phyloP scores from a whole-genome alignment of 2,329 filamentous ascomycete genomes.

The Calonectria henricotiae region DNA sequence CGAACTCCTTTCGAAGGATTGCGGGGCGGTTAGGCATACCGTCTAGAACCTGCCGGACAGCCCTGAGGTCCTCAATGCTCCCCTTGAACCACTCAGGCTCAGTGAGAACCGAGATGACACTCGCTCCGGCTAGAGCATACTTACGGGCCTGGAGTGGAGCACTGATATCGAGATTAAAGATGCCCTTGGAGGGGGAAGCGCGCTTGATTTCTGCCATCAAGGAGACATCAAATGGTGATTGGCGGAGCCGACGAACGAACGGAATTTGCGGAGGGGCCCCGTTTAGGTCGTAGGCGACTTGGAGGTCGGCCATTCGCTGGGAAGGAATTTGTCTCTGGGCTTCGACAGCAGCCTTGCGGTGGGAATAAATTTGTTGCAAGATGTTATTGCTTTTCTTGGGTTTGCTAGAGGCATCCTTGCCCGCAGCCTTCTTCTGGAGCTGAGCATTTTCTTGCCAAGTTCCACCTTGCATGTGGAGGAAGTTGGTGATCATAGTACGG shows the following conservation, averaged over 20 bases:
- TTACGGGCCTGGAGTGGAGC: conserved; percentile 91
- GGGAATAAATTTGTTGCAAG: conserved; percentile 90
- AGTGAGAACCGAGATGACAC: conserved; percentile 97
- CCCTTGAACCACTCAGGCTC: conserved; percentile 99
- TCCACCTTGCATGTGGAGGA: conserved; percentile 88
- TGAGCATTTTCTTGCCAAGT: conserved; percentile 89
- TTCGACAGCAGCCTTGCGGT: conserved; percentile 82
- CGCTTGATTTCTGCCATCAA: conserved; percentile 98
- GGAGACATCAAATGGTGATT: conserved; percentile 90
- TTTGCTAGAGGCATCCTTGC: conserved; percentile 52
- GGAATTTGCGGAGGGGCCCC: conserved; percentile 88
- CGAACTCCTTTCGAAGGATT: conserved; percentile 94
- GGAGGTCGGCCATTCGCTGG: conserved; percentile 85
- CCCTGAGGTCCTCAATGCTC: conserved; percentile 91
- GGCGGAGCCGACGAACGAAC: conserved; percentile 83
- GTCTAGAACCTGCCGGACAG: conserved; percentile 89
- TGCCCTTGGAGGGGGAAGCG: conserved; percentile 95
- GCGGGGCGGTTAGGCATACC: conserved; percentile 94
- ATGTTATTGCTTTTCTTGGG: conserved; percentile 88
- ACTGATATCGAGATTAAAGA: conserved; percentile 89
- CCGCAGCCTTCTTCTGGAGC: conserved; percentile 64
- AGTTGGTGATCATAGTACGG: conserved; percentile 92
- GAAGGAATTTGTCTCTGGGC: conserved; percentile 90
- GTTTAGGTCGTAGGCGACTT: conserved; percentile 88
- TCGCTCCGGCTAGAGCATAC: conserved; percentile 94